phyloP scores from a whole-genome alignment of 2,329 filamentous ascomycete genomes.

The Madurella mycetomatis region DNA sequence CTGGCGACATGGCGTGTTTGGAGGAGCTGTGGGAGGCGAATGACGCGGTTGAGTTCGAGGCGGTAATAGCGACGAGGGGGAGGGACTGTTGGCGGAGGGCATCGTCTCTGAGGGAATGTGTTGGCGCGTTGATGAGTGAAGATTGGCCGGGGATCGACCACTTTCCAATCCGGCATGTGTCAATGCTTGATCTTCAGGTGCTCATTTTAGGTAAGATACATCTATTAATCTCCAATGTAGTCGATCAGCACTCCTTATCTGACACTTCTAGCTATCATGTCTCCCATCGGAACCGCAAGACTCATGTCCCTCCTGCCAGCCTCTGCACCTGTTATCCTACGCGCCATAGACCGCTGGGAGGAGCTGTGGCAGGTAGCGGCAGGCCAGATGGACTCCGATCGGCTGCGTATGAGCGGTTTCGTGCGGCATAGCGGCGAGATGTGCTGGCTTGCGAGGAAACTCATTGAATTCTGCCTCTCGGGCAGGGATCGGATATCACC shows the following conservation, averaged over 20 bases:
- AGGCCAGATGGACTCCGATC: not conserved
- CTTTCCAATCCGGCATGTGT: not conserved
- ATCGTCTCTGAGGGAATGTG: constrained; percentile 3
- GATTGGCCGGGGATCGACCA: not conserved
- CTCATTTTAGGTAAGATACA: not conserved
- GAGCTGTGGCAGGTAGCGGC: constrained; percentile 1
- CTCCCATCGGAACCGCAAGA: not conserved
- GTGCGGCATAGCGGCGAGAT: constrained; percentile 6
- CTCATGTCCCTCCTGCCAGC: not conserved
- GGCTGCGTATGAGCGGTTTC: constrained; percentile 3
- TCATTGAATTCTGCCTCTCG: not conserved
- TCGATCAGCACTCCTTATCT: not conserved
- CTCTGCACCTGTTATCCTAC: not conserved
- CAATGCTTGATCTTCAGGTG: not conserved
- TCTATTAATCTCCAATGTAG: not conserved
- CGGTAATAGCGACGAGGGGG: not conserved
- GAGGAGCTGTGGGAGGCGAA: constrained; percentile 27
- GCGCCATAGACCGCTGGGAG: constrained; percentile 7
- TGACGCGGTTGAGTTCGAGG: constrained; percentile 19
- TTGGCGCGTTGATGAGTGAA: constrained; percentile 10
- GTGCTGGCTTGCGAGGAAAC: constrained; percentile 3
- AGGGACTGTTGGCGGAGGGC: constrained; percentile 5
- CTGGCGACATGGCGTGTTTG: constrained; percentile 25
- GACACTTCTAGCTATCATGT: not conserved
- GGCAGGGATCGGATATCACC: not conserved